Evolutionary conservation across 768 basidiomycete species (phyloP), one percentile per base, ranked within the genome.

Genomic region (Strobilomyces dryophilus): DNA sequence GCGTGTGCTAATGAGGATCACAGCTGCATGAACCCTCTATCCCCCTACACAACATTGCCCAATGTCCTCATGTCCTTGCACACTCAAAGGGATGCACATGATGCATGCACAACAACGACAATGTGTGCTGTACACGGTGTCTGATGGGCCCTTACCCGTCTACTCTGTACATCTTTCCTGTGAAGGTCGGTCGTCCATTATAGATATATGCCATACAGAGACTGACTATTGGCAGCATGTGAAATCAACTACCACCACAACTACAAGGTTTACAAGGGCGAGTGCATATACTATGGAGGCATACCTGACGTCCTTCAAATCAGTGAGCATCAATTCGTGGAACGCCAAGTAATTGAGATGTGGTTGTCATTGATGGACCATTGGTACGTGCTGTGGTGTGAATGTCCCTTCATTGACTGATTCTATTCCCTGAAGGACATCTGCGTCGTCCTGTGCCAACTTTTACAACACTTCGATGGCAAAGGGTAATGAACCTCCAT

Each of bases 31-130:
- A 14, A 55, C 53, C 0, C 43, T 58, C 12, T 55, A 55, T n/a
- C 57, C 43, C 4, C 53, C 43, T 0, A 31, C 1, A 2, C 20
- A 32, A 21, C 8, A 20, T 11, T 45, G 45, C 6, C 8, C 31
- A 21, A 12, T 4, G 0, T 10, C 45, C 1, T 18, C 27, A n/a
- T 58, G 54, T 39, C 40, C 54, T 1, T 15, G 5, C 4, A 52
- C 31, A 0, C 24, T 46, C 4, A 56, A 56, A 8, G 50, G 50
- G 0, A 55, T 55, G 39, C 8, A 11, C 0, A 49, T 56, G 51
- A 56, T 58, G 47, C 39, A 6, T 34, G 51, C 50, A 0, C 1
- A 58, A 20, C 54, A 56, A 12, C 3, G 27, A 0, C 37, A 56
- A 5, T 40, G 31, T 7, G 6, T 55, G 0, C 14, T 58, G 7